These are phyloP conservation scores for Leccinum uliginosum DNA, from an alignment of 768 basidiomycete genomes.

Conservation along the genomic window DNA sequence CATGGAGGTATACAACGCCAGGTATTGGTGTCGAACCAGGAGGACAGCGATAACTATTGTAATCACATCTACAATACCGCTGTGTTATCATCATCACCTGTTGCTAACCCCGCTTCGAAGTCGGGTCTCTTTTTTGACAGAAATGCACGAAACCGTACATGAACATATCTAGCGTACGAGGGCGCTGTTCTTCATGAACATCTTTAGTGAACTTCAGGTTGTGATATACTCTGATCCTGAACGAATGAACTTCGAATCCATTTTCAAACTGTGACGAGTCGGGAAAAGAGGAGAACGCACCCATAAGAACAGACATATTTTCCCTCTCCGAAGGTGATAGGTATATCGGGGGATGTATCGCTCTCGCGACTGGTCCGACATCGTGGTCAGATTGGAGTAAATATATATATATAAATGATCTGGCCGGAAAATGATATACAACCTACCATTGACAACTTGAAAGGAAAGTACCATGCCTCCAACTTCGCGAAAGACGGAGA, in stretches of 20 bases:
- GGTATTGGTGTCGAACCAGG: slow-evolving; percentile 73
- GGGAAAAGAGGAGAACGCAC: slow-evolving; percentile 86
- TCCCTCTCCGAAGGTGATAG: slow-evolving; percentile 66
- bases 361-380: slow-evolving; percentile 72
- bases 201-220: slow-evolving; percentile 15
- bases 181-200: slow-evolving; percentile 27
- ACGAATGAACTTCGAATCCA: slow-evolving; percentile 80
- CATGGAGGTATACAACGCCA: slow-evolving; percentile 75
- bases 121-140: slow-evolving; percentile 59
- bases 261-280: slow-evolving; percentile 85
- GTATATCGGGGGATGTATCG: slow-evolving; percentile 61
- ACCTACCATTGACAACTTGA: slow-evolving; percentile 58
- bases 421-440: background rate
- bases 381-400: slow-evolving; percentile 88
- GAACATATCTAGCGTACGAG: slow-evolving; percentile 55
- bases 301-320: slow-evolving; percentile 57
- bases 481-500: slow-evolving; percentile 45
- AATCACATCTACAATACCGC: background rate
- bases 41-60: slow-evolving; percentile 52
- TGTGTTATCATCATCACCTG: slow-evolving; percentile 43
- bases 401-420: slow-evolving; percentile 5
- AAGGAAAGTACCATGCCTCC: slow-evolving; percentile 62
- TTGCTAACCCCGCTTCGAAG: slow-evolving; percentile 73
- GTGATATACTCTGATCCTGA: slow-evolving; percentile 65
- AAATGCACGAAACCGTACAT: slow-evolving; percentile 79